Evolutionary conservation across 192 early-diverging fungal genomes (phyloP), one percentile per base, ranked within the genome.

Genomic region (Lunasporangiospora selenospora): DNA sequence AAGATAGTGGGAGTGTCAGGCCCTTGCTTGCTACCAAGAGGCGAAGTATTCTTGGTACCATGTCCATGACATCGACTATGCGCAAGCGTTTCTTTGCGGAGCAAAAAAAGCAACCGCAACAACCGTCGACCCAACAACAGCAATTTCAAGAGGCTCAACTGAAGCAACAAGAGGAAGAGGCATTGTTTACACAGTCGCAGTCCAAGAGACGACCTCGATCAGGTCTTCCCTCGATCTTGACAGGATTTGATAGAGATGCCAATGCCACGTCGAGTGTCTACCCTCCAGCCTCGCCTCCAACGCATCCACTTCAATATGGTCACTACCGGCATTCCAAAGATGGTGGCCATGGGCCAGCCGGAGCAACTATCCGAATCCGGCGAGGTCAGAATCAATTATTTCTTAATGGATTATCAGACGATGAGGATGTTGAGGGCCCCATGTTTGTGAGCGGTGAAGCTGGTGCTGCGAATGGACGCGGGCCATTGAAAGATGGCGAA

Each of bases 51-150:
- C 58, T 70, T 24, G 66, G 66, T 0, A 70, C 66, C 7, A 70
- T 70, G 66, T 54, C 66, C 3, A 53, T 70, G 57, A 70, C 57
- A 16, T 70, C 66, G 1, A 55, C 66, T 19, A 61, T 70, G 66
- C 42, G 66, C 11, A 60, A 55, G 44, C 58, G 66, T 8, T 70
- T 70, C 52, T 70, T 70, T 61, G 57, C 66, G 3, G 66, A 70
- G 19, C 66, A 70, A 29, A 70, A 70, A n/a, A 60, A 70, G 52
- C 38, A 66, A 30, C 12, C 40, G 21, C 52, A 54, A 15, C 42
- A 34, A n/a, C n/a, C n/a, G n/a, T n/a, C n/a, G n/a, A n/a, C n/a
- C n/a, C n/a, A n/a, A 23, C 60, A 62, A 41, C 36, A 54, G 31
- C 53, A 42, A 15, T 26, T 5, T 10, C 62, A 49, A 31, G n/a